Percentiles rank a stretch among this genome's conserved stretches.
Evolutionary conservation across 768 basidiomycete species (phyloP).

Genomic region (Lentinula detonsa): DNA sequence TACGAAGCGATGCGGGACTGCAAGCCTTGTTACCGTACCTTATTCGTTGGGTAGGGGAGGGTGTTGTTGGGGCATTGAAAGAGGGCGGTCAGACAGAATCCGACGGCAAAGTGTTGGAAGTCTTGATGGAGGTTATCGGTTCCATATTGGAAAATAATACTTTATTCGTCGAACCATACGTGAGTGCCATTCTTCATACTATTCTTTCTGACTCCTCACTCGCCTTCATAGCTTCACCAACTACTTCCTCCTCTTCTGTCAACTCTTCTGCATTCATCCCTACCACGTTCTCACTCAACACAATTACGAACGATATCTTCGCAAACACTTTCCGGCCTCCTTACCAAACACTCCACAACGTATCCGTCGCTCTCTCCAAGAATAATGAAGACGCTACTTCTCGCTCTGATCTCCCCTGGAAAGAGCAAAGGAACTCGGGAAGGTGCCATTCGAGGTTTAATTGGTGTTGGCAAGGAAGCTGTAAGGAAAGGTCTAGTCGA

Average conservation of each 20-base stretch:
- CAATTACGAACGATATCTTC: conserved; percentile 77
- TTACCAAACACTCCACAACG: conserved; percentile 80
- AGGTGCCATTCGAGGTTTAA: conserved; percentile 83
- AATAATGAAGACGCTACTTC: conserved; percentile 88
- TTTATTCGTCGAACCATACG: conserved; percentile 94
- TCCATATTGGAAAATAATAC: conserved; percentile 83
- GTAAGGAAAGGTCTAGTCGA: conserved; percentile 78
- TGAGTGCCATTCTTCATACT: conserved; percentile 35
- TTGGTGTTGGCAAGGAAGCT: conserved; percentile 82
- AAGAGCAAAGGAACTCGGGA: conserved; percentile 80
- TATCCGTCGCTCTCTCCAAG: conserved; percentile 85
- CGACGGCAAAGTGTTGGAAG: conserved; percentile 70
- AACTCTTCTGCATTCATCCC: conserved; percentile 79
- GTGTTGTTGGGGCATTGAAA: conserved; percentile 62
- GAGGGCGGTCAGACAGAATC: conserved; percentile 50
- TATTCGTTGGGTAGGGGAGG: conserved; percentile 91
- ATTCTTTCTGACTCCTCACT: neutral
- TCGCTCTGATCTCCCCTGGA: conserved; percentile 70
- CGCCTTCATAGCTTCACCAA: conserved; percentile 77
- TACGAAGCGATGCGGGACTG: conserved; percentile 85
- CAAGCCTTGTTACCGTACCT: conserved; percentile 91
- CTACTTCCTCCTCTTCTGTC: conserved; percentile 90
- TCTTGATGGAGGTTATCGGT: conserved; percentile 78
- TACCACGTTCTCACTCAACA: conserved; percentile 66
- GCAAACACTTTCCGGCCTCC: conserved; percentile 75